Base-by-base conservation (phyloP, 495 filamentous ascomycete species). In the Parathielavia appendiculata region DNA sequence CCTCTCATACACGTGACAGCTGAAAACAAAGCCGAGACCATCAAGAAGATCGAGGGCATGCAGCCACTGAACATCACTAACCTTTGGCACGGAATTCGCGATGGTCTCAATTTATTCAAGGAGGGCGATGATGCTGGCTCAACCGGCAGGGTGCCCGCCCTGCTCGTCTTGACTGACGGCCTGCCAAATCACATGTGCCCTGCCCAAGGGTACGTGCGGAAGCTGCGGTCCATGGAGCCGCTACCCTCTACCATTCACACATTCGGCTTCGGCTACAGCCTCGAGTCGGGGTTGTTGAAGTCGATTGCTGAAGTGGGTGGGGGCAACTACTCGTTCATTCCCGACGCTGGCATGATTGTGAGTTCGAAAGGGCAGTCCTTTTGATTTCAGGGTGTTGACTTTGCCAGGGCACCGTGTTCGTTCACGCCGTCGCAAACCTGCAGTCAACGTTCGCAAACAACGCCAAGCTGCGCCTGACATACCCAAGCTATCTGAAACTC, bases 81-180 rank as follows among this genome's bases (percentile, higher is more conserved):
- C 45, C 64, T 79, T 13, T 79, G 77, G 77, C 57, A 64, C 20
- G 77, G 74, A 11, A 70, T 78, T 17, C 54, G 49, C 0, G 54
- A 67, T 39, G 74, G 75, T 0, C 58, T 78, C 34, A 53, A 56
- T 26, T 56, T 77, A 0, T 76, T 79, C 51, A 35, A 62, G 0
- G 35, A 59, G 10, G 44, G 58, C 2, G 51, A 49, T 6, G 40
- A 46, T 1, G 32, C 30, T 5, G 22, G 9, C 3, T 41, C 60
- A 4, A 58, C 54, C 6, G 66, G 64, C 7, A 60, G 65, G 7
- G 70, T 75, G 8, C 73, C 71, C 26, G 73, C 75, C 1, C 57
- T 79, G 12, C 74, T 79, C 67, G 68, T 79, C 46, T 55, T 79
- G 32, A 79, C 77, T 1, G 77, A 77, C 54, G 76, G 77, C n/a